Conservation (phyloP, 139 green algal species). For the Tetraselmis striata region DNA sequence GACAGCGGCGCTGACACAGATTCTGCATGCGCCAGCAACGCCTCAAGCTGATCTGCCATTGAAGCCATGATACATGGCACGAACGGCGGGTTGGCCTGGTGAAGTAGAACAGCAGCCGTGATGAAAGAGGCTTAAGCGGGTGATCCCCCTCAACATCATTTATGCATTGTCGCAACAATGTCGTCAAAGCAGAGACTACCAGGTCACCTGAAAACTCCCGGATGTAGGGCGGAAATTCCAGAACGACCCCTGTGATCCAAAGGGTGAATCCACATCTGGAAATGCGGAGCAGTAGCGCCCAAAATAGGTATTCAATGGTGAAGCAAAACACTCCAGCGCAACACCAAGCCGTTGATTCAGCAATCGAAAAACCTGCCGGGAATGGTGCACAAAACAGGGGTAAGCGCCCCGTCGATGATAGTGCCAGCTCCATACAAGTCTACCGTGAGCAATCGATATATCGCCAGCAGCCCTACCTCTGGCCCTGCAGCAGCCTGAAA, state of each 20-base stretch:
- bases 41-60: neutral
- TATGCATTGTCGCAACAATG: no score
- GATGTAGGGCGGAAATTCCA: neutral
- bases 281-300: conserved; percentile 10
- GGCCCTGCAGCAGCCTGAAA: conserved; percentile 8
- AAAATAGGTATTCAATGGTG: conserved; percentile 14
- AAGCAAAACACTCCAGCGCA: conserved; percentile 23
- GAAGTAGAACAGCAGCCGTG: neutral
- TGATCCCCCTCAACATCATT: no score
- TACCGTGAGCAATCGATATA: no score
- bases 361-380: neutral
- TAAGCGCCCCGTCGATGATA: no score
- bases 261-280: conserved; percentile 13
- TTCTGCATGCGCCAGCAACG: neutral
- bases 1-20: neutral
- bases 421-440: no score
- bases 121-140: neutral
- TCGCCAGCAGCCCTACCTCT: no score
- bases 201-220: neutral
- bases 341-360: conserved; percentile 6
- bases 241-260: conserved; percentile 18
- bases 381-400: no score
- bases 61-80: conserved; percentile 4
- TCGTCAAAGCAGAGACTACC: no score
- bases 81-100: conserved; percentile 20